Evolutionary conservation across 306 rosid species (phyloP).

Genomic region (Cicer arietinum): DNA sequence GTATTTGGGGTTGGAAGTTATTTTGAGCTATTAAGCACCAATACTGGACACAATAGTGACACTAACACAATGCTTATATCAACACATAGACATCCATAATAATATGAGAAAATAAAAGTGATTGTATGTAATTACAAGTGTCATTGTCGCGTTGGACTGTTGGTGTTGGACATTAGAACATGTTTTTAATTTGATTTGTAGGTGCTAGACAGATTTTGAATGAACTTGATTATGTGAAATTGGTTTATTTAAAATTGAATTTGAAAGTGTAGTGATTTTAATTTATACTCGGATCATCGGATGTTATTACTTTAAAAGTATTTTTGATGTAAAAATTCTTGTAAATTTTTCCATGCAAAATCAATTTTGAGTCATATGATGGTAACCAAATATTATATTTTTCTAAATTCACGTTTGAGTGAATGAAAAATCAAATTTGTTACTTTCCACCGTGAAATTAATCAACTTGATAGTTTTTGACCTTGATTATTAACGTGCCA

Average conservation of each 20-base stretch:
- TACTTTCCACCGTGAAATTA: not conserved
- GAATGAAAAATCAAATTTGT: not conserved
- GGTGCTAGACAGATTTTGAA: not conserved
- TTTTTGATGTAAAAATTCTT: not conserved
- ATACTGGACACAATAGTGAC: no score
- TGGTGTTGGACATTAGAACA: no score
- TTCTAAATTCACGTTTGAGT: not conserved
- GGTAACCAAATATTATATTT: not conserved
- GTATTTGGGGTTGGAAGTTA: not conserved
- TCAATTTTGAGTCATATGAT: not conserved
- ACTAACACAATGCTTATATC: no score
- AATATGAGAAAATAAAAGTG: no score
- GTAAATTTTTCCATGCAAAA: not conserved
- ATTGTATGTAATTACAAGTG: no score
- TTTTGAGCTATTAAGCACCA: not conserved
- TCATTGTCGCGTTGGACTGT: no score
- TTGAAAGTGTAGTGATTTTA: not conserved
- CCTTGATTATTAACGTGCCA: not conserved
- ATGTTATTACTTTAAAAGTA: not conserved
- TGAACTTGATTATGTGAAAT: not conserved
- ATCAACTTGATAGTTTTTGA: slow-evolving; percentile 1
- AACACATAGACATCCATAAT: no score
- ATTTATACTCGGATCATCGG: not conserved
- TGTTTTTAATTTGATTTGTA: no score
- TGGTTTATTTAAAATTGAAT: slow-evolving; percentile 1